Percentiles rank a stretch among this genome's conserved stretches.
Conservation (phyloP, 306 rosid genomes). For the Cyamopsis tetragonoloba region DNA sequence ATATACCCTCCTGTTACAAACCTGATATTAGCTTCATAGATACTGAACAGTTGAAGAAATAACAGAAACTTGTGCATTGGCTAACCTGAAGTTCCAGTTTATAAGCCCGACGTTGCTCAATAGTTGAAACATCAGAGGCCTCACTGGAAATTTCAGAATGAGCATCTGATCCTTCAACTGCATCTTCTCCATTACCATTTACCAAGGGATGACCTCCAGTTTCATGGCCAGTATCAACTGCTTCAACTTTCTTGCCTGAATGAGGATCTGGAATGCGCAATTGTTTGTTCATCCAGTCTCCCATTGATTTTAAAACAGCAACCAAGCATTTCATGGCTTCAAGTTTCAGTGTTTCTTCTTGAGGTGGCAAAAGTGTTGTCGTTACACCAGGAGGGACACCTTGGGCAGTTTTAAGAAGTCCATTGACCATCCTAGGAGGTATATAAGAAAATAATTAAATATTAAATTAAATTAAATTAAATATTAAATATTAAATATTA, state of each 20-base stretch:
- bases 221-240: slow-evolving; percentile 54
- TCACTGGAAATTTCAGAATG: slow-evolving; percentile 80
- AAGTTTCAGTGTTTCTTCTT: slow-evolving; percentile 83
- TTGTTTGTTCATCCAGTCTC: slow-evolving; percentile 97
- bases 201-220: slow-evolving; percentile 55
- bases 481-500: no score
- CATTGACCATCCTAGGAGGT: slow-evolving; percentile 90
- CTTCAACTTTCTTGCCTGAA: slow-evolving; percentile 63
- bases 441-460: no score
- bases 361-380: slow-evolving; percentile 89
- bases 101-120: slow-evolving; percentile 97
- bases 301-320: slow-evolving; percentile 77
- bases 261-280: slow-evolving; percentile 89
- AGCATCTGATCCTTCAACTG: slow-evolving; percentile 79
- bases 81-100: slow-evolving; percentile 98
- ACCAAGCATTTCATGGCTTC: slow-evolving; percentile 98
- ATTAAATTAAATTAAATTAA: no score
- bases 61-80: slow-evolving; percentile 2
- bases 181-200: slow-evolving; percentile 80
- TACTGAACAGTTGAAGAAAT: slow-evolving; percentile 19
- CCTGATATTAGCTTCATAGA: slow-evolving; percentile 45
- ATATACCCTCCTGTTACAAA: slow-evolving; percentile 99
- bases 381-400: slow-evolving; percentile 88
- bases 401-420: slow-evolving; percentile 99
- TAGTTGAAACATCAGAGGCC: slow-evolving; percentile 72